Evolutionary conservation across 1,284 basidiomycete species (phyloP), one percentile per base, ranked within the genome.

Genomic region (Puccinia horiana): DNA sequence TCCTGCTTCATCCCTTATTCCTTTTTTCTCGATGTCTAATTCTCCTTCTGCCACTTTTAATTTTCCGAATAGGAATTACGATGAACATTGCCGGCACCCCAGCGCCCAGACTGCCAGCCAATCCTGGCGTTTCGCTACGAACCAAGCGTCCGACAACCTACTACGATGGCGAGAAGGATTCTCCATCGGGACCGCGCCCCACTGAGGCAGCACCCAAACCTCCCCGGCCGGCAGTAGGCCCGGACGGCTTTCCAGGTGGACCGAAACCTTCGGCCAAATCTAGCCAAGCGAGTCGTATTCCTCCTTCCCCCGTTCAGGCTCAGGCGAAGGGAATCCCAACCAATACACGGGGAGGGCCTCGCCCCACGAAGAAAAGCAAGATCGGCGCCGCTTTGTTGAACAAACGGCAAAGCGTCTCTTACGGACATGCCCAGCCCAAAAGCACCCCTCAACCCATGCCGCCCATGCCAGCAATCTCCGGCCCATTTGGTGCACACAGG

Each of bases 401-500:
- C 84, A 86, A 86, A 83, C 83, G 86, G 0, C 86, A 86, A 79
- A 84, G 84, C 52, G 85, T 86, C 58, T 84, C 84, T 52, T 86
- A 86, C 77, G 81, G 82, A 18, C 42, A 61, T 65, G 58, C 73
- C 16, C 44, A 52, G 37, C 42, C 35, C 54, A 63, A 72, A 61
- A 67, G 58, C 44, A 72, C 79, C 16, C 79, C 79, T 42, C 49
- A 74, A n/a, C 79, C 79, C 40, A 74, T 81, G 79, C 73, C 80
- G 5, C 40, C 54, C 23, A 76, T 82, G 58, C 80, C 80, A 35
- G 29, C 42, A 67, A 42, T 76, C 0, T 63, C 80, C 20, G 58
- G 44, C 32, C 67, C 56, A 20, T 42, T 81, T 35, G 29, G 42
- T 52, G 47, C 63, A 9, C n/a, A 47, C 32, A 69, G 29, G 18